phyloP scores from a whole-genome alignment of 2,329 filamentous ascomycete species.

The Mycosphaerella sp. region DNA sequence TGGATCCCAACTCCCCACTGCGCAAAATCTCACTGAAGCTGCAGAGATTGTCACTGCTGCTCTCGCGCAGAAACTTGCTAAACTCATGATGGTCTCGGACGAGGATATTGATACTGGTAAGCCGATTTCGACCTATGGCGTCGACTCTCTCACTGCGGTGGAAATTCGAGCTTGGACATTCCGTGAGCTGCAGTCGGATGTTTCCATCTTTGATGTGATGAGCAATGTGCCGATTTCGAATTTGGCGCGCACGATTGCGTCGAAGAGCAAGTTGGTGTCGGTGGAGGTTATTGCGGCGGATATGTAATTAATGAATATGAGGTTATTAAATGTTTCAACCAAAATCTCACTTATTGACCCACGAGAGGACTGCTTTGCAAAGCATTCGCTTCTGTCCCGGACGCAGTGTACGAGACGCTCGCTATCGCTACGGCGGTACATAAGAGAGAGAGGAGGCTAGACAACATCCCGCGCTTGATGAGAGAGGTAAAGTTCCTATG shows the following conservation, averaged over 20 bases:
- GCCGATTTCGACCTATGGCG: constrained; percentile 11
- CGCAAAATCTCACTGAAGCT: background rate
- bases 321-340: too few species aligned
- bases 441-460: too few species aligned
- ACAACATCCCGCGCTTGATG: too few species aligned
- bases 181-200: constrained; percentile 2
- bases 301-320: background rate
- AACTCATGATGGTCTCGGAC: constrained; percentile 5
- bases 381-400: too few species aligned
- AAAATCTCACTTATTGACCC: too few species aligned
- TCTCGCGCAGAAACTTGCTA: constrained; percentile 5
- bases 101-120: constrained; percentile 8
- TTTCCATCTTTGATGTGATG: constrained; percentile 9
- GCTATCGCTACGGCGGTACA: too few species aligned
- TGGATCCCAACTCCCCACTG: background rate
- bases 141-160: constrained; percentile 9
- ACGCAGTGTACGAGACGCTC: too few species aligned
- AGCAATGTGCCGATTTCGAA: constrained; percentile 3
- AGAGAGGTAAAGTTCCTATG: too few species aligned
- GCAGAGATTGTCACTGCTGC: background rate
- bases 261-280: constrained; percentile 4
- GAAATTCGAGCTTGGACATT: constrained; percentile 7
- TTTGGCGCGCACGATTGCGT: constrained; percentile 1
- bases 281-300: background rate
- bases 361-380: too few species aligned